Conservation (phyloP, 83 land plant genomes). For the Diphasiastrum complanatum region DNA sequence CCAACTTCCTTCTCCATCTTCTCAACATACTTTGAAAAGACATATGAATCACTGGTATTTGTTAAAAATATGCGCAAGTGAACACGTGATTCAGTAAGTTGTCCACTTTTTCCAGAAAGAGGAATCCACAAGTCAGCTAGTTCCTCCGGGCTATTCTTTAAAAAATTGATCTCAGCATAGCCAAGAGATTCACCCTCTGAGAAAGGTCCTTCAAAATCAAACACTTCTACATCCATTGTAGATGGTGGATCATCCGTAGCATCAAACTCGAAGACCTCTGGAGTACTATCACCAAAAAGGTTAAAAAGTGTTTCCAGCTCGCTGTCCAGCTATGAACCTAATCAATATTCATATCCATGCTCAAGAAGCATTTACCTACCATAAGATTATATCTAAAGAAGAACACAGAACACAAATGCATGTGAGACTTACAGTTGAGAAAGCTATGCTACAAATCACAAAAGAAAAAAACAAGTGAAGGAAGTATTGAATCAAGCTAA, state of each 20-base stretch:
- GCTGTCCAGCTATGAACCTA: no score
- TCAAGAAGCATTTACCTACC: no score
- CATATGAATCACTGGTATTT: conserved; percentile 42
- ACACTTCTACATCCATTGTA: conserved; percentile 57
- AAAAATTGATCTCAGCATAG: conserved; percentile 58
- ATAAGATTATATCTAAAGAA: no score
- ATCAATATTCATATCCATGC: neutral
- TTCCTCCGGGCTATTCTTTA: conserved; percentile 45
- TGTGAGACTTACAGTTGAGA: neutral
- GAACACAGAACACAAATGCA: neutral
- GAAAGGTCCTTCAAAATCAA: conserved; percentile 75
- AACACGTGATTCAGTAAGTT: conserved; percentile 54
- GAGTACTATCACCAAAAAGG: neutral
- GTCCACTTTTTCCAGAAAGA: conserved; percentile 61
- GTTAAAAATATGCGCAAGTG: conserved; percentile 57
- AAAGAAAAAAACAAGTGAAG: neutral
- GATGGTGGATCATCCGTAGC: conserved; percentile 78
- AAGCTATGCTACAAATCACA: neutral
- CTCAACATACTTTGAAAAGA: conserved; percentile 42
- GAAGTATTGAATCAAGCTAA: no score
- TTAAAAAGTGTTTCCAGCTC: no score
- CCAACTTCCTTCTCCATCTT: conserved; percentile 81
- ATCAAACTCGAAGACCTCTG: conserved; percentile 82
- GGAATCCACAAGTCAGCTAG: conserved; percentile 65
- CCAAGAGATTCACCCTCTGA: conserved; percentile 58